These are phyloP conservation scores for Piromyces finnis DNA, from an alignment of 192 early-diverging fungal genomes.

Conservation along the genomic window DNA sequence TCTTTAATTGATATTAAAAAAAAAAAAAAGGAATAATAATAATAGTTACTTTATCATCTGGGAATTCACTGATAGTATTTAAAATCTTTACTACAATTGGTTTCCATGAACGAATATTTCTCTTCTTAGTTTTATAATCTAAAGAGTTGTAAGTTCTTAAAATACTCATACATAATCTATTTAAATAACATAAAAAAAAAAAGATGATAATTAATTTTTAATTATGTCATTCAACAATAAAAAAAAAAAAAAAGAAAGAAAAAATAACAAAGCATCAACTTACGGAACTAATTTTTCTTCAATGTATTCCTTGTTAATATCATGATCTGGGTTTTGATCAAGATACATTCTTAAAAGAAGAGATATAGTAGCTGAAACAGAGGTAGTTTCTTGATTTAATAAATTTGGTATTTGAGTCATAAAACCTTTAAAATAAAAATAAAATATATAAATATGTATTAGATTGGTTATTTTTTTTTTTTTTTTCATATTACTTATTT, in stretches of 20 bases:
- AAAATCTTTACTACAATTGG: slow-evolving; percentile 56
- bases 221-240: no score
- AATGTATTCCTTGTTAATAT: slow-evolving; percentile 26
- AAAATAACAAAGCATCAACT: slow-evolving; percentile 7
- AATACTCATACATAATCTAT: slow-evolving; percentile 35
- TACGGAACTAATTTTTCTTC: slow-evolving; percentile 47
- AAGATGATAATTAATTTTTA: no score
- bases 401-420: slow-evolving; percentile 82
- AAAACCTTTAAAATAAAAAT: slow-evolving; percentile 27
- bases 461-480: no score
- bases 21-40: neutral
- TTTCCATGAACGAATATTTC: slow-evolving; percentile 55
- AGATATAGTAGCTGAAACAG: slow-evolving; percentile 23
- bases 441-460: neutral
- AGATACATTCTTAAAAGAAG: slow-evolving; percentile 13
- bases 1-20: no score
- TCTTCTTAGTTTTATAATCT: slow-evolving; percentile 48
- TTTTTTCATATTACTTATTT: no score
- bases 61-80: slow-evolving; percentile 41
- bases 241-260: neutral
- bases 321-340: slow-evolving; percentile 24
- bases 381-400: slow-evolving; percentile 74
- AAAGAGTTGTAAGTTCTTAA: slow-evolving; percentile 38
- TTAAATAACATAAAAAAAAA: neutral
- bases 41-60: slow-evolving; percentile 36